Percentiles rank a stretch among this genome's conserved stretches.
These are phyloP conservation scores for Adansonia rubrostipa DNA, from an alignment of 441 rosid species.

Conservation along the genomic window DNA sequence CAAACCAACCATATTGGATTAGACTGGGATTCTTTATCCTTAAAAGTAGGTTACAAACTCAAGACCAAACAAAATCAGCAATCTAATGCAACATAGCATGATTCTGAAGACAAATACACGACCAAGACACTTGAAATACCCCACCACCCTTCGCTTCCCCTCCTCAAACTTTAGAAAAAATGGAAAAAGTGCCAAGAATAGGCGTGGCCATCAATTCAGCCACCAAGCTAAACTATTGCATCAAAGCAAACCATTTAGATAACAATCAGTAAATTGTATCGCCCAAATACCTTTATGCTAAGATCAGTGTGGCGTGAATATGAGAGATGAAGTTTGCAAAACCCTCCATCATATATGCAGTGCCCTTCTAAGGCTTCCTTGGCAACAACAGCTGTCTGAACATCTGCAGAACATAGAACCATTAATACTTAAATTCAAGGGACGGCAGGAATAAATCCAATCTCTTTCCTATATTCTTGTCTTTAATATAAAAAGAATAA, in stretches of 20 bases:
- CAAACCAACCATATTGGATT: neutral
- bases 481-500: neutral
- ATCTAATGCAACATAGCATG: constrained; percentile 4
- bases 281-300: constrained; percentile 76
- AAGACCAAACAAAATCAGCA: neutral
- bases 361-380: constrained; percentile 99
- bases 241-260: neutral
- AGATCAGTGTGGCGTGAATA: constrained; percentile 96
- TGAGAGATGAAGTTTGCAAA: constrained; percentile 94
- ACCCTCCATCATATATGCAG: constrained; percentile 96
- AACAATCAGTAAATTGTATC: neutral
- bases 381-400: constrained; percentile 88
- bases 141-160: neutral
- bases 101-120: neutral
- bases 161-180: neutral
- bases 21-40: neutral
- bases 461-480: neutral
- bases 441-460: neutral
- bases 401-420: constrained; percentile 62
- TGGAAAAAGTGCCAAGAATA: neutral
- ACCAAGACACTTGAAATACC: neutral
- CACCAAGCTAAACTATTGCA: neutral
- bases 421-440: constrained; percentile 18
- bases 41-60: neutral
- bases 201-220: neutral